phyloP scores from a whole-genome alignment of 148 eudicot species.

The Hydrangea macrophylla region DNA sequence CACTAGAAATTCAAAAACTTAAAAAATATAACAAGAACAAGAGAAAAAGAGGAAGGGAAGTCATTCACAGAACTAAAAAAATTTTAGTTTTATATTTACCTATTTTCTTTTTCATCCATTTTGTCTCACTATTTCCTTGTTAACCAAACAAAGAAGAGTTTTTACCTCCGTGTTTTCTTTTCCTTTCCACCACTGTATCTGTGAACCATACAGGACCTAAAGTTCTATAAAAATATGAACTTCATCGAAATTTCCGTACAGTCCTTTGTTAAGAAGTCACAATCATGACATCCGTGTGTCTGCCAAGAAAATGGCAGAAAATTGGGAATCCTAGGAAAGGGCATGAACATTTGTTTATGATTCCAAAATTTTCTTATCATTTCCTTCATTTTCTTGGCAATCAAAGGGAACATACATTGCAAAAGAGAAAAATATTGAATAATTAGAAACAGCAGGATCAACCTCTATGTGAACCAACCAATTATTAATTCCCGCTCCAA shows the following conservation, averaged over 20 bases:
- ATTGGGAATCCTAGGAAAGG: neutral
- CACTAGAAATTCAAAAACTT: no score
- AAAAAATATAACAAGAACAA: no score
- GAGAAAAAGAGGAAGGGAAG: no score
- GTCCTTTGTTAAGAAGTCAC: neutral
- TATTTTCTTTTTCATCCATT: no score
- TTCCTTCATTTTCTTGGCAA: neutral
- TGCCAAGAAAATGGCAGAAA: neutral
- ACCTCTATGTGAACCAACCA: constrained; percentile 87
- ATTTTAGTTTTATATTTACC: no score
- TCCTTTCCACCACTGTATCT: no score
- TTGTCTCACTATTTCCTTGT: no score
- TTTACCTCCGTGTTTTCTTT: no score
- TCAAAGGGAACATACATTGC: neutral
- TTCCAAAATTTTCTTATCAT: neutral
- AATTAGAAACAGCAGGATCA: constrained; percentile 1
- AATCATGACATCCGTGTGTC: neutral
- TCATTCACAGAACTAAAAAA: no score
- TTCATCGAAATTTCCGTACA: neutral
- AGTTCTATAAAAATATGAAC: neutral
- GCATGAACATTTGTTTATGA: neutral
- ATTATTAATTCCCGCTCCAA: constrained; percentile 63
- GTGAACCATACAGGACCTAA: no score
- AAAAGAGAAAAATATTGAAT: neutral
- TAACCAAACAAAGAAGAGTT: no score